These are phyloP conservation scores for Penicillium aurantiogriseum DNA, from an alignment of 2,329 filamentous ascomycete species.

Conservation along the genomic window DNA sequence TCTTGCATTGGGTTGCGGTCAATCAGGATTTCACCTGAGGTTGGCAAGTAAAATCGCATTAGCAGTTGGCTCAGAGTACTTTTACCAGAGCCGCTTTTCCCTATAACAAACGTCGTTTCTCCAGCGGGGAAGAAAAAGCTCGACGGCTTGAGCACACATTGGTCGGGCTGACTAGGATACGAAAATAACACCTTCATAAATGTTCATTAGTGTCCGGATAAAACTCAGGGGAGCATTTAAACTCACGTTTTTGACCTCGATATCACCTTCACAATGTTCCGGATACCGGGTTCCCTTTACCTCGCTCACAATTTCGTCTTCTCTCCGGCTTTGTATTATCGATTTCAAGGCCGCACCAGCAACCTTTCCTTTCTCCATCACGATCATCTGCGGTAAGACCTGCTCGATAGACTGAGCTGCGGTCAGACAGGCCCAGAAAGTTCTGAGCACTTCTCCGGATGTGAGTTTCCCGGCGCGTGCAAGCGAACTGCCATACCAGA, in stretches of 20 bases:
- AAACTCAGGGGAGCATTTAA: background rate
- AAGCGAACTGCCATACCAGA: constrained; percentile 79
- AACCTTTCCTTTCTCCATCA: constrained; percentile 74
- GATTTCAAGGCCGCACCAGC: constrained; percentile 64
- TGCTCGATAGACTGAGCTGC: constrained; percentile 73
- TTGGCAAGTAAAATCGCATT: constrained; percentile 70
- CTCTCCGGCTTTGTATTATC: constrained; percentile 38
- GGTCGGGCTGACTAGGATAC: constrained; percentile 69
- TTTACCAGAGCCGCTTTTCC: constrained; percentile 86
- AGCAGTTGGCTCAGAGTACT: constrained; percentile 82
- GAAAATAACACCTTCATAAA: constrained; percentile 69
- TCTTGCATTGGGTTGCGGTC: constrained; percentile 63
- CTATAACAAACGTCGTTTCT: constrained; percentile 76
- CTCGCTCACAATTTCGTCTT: constrained; percentile 21
- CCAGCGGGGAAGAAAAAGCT: constrained; percentile 70
- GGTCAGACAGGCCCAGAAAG: constrained; percentile 78
- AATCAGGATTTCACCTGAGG: constrained; percentile 64
- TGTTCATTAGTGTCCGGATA: background rate
- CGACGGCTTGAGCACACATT: constrained; percentile 59
- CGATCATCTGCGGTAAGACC: constrained; percentile 72
- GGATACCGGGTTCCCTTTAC: constrained; percentile 34
- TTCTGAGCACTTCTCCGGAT: constrained; percentile 71
- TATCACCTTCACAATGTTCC: constrained; percentile 59
- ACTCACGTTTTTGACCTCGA: constrained; percentile 66
- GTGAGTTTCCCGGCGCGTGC: constrained; percentile 59